Percentiles rank a stretch among this genome's conserved stretches.
phyloP scores from a whole-genome alignment of 2,329 filamentous ascomycete genomes.

The Alternaria angustiovoidea region DNA sequence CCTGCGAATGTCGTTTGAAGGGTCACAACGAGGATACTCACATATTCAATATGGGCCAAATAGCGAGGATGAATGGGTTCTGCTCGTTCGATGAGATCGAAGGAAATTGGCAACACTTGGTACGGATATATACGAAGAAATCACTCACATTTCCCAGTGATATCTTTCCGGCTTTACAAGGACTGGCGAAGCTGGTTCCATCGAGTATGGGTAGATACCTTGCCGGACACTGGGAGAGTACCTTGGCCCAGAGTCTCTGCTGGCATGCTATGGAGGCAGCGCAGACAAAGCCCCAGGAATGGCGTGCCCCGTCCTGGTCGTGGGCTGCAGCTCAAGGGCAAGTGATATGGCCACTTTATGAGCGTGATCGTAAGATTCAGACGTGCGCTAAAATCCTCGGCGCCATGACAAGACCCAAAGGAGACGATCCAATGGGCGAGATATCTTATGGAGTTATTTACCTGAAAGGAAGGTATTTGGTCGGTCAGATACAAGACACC shows the following conservation, averaged over 20 bases:
- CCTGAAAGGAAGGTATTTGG: neutral
- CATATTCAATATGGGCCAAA: too few species aligned
- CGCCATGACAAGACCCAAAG: neutral
- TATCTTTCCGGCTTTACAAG: conserved; percentile 17
- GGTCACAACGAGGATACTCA: accelerated
- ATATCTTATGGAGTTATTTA: conserved; percentile 1
- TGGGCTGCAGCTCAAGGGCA: conserved; percentile 6
- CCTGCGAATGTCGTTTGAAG: neutral
- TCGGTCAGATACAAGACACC: neutral
- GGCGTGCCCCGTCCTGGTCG: conserved; percentile 17
- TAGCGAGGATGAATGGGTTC: too few species aligned
- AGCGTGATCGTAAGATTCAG: neutral
- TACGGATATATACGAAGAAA: neutral
- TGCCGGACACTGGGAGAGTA: conserved; percentile 13
- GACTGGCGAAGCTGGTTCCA: conserved; percentile 5
- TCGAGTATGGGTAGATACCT: conserved; percentile 10
- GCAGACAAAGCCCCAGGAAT: neutral
- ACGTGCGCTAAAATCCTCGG: neutral
- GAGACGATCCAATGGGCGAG: conserved; percentile 11
- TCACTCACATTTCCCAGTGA: conserved; percentile 8
- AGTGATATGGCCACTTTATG: neutral
- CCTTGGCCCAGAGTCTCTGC: neutral
- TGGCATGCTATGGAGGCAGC: neutral
- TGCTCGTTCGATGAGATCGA: neutral
- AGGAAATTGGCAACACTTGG: neutral